Evolutionary conservation across 345 rosid genomes (phyloP).

Genomic region (Erysimum cheiranthoides): DNA sequence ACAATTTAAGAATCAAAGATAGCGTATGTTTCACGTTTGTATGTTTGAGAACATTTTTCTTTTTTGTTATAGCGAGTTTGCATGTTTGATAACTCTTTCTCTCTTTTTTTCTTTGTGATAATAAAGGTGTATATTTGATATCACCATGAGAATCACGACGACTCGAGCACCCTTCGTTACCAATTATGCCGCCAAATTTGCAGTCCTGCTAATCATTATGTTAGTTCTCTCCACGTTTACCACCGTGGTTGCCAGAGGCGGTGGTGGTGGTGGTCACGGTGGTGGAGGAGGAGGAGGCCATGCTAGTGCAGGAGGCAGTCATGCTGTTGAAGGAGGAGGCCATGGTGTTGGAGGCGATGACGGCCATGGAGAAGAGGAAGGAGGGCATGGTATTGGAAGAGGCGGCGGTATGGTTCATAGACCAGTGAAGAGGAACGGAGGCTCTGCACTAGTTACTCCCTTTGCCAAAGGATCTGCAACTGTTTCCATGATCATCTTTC

Average conservation of each 20-base stretch:
- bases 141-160: constrained; percentile 32
- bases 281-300: neutral
- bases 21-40: neutral
- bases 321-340: neutral
- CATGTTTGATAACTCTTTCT: too few species aligned
- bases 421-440: constrained; percentile 29
- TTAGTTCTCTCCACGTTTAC: constrained; percentile 20
- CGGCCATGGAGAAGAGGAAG: constrained; percentile 25
- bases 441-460: neutral
- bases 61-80: too few species aligned
- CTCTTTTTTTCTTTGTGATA: neutral
- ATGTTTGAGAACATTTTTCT: neutral
- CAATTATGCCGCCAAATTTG: neutral
- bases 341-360: neutral
- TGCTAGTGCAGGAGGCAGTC: neutral
- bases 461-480: constrained; percentile 6
- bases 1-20: constrained; percentile 30
- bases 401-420: constrained; percentile 40
- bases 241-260: constrained; percentile 28
- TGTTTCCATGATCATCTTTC: neutral
- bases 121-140: neutral
- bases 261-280: neutral
- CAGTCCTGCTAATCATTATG: constrained; percentile 15
- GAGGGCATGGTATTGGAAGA: constrained; percentile 22
- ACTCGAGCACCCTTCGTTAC: constrained; percentile 15